Conservation (phyloP, 106 monocot species). For the Dendrobium nobile region DNA sequence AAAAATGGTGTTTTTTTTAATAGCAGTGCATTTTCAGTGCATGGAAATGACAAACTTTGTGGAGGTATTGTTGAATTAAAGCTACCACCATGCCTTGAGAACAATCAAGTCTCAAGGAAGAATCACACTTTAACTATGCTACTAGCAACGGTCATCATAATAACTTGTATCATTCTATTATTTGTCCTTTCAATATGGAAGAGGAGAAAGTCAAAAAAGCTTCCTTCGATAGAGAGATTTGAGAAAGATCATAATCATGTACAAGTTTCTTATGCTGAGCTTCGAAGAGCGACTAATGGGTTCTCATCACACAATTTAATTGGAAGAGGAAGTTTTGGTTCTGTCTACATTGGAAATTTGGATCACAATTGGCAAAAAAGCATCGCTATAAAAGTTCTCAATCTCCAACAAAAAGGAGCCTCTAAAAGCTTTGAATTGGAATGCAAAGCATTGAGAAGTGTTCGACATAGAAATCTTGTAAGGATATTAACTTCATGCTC, state of each 20-base stretch:
- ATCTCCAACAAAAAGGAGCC: conserved; percentile 31
- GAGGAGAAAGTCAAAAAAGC: too few species aligned
- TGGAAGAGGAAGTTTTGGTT: conserved; percentile 15
- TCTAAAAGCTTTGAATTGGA: conserved; percentile 37
- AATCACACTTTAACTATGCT: not conserved
- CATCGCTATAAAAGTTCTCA: conserved; percentile 36
- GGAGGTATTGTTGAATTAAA: conserved; percentile 11
- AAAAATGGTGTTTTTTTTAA: not conserved
- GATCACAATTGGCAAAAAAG: not conserved
- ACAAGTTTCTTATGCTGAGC: conserved; percentile 21
- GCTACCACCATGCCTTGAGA: conserved; percentile 13
- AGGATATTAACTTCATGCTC: conserved; percentile 26
- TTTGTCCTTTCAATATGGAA: too few species aligned
- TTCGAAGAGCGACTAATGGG: conserved; percentile 18
- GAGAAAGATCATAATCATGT: not conserved
- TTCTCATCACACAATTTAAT: conserved; percentile 33
- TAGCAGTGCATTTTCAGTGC: conserved; percentile 2
- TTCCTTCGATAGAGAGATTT: not conserved
- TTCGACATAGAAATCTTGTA: conserved; percentile 39
- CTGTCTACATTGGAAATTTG: conserved; percentile 27
- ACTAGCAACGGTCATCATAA: not conserved
- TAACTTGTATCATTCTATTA: not conserved
- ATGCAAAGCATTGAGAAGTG: conserved; percentile 24
- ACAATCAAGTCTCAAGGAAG: not conserved
- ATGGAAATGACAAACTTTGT: conserved; percentile 18